Percentiles rank a stretch among this genome's conserved stretches.
These are phyloP conservation scores for Leccinellum luteum DNA, from an alignment of 768 basidiomycete species.

Conservation along the genomic window DNA sequence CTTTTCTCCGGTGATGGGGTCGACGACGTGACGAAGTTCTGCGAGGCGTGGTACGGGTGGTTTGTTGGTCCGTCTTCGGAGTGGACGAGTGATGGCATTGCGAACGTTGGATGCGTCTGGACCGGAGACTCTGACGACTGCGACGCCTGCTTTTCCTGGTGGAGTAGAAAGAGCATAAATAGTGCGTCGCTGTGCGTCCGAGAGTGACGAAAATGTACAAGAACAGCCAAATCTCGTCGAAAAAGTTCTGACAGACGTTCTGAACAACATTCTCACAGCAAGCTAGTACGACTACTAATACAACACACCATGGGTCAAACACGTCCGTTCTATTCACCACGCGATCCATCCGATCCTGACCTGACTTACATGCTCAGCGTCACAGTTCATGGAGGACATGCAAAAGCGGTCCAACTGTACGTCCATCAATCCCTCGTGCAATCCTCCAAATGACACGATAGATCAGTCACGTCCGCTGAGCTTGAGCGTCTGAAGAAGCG, in stretches of 20 bases:
- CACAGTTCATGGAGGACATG: conserved; percentile 98
- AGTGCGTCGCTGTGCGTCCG: conserved; percentile 61
- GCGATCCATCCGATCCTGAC: neutral
- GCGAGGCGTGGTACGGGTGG: conserved; percentile 63
- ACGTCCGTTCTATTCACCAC: conserved; percentile 48
- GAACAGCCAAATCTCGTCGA: neutral
- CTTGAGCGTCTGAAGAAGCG: conserved; percentile 96
- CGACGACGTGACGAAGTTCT: conserved; percentile 64
- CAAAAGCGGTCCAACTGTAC: conserved; percentile 95
- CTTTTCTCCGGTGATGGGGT: conserved; percentile 56
- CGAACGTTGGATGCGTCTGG: conserved; percentile 66
- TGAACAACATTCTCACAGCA: neutral
- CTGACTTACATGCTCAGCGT: conserved; percentile 46
- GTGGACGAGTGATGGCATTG: conserved; percentile 51
- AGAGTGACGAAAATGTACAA: conserved; percentile 25
- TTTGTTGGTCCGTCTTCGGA: conserved; percentile 4
- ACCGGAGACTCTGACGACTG: conserved; percentile 80
- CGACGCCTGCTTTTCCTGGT: conserved; percentile 81
- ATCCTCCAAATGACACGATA: conserved; percentile 10
- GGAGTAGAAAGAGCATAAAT: conserved; percentile 90
- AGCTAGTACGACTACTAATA: neutral
- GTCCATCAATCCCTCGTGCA: conserved; percentile 32
- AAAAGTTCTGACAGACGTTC: neutral
- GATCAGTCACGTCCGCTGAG: conserved; percentile 88
- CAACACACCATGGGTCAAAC: conserved; percentile 72